Percentiles rank a stretch among this genome's conserved stretches.
phyloP scores from a whole-genome alignment of 2,329 filamentous ascomycete genomes.

The Metarhizium anisopliae region DNA sequence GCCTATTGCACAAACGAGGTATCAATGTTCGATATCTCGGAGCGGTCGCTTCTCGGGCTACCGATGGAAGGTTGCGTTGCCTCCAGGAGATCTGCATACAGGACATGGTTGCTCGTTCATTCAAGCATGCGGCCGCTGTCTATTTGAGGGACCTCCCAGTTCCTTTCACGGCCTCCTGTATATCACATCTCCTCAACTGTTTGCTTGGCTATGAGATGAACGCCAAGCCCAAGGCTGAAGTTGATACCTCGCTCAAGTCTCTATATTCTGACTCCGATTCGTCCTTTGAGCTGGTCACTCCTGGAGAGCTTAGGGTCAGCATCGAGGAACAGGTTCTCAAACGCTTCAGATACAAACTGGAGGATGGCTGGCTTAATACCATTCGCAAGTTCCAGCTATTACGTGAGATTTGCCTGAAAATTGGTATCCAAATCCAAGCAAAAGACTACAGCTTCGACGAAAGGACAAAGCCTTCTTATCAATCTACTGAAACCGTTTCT shows the following conservation, averaged over 20 bases:
- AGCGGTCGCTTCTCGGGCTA: conserved; percentile 62
- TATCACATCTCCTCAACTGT: conserved; percentile 89
- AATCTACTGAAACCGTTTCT: conserved; percentile 20
- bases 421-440: conserved; percentile 79
- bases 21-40: conserved; percentile 97
- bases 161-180: conserved; percentile 68
- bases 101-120: conserved; percentile 90
- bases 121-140: conserved; percentile 82
- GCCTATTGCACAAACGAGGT: conserved; percentile 88
- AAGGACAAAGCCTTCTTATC: conserved; percentile 19
- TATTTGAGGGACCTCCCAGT: conserved; percentile 74
- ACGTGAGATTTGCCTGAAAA: conserved; percentile 79
- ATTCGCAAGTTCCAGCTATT: conserved; percentile 75
- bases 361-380: conserved; percentile 55
- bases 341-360: conserved; percentile 70
- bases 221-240: conserved; percentile 64
- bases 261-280: conserved; percentile 79
- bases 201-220: conserved; percentile 72
- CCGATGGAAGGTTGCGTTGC: conserved; percentile 64
- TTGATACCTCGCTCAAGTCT: conserved; percentile 63
- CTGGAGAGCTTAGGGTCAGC: conserved; percentile 58
- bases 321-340: conserved; percentile 63
- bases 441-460: conserved; percentile 42
- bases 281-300: conserved; percentile 70
- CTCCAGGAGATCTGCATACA: conserved; percentile 71